phyloP scores from a whole-genome alignment of 805 yeast species.

The Helenozyma baotianmanensis region DNA sequence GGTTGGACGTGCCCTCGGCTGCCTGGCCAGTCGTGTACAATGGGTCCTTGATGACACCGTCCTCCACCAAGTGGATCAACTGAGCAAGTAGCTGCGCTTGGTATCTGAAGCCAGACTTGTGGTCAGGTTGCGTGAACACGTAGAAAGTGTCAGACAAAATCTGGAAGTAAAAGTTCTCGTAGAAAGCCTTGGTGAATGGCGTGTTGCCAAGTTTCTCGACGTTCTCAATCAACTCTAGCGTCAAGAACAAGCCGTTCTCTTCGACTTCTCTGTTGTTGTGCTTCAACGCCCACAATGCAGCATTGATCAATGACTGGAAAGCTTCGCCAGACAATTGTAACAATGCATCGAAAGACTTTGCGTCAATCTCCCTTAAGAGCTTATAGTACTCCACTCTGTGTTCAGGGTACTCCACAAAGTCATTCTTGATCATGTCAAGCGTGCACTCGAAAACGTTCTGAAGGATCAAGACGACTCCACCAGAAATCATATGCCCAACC shows the following conservation, averaged over 20 bases:
- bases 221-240: conserved; percentile 77
- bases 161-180: conserved; percentile 81
- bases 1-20: conserved; percentile 79
- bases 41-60: conserved; percentile 68
- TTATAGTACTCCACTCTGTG: conserved; percentile 95
- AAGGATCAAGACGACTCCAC: conserved; percentile 79
- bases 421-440: conserved; percentile 90
- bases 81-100: conserved; percentile 83
- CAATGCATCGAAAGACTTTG: conserved; percentile 80
- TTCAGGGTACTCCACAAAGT: conserved; percentile 95
- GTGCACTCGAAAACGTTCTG: conserved; percentile 94
- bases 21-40: conserved; percentile 77
- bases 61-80: conserved; percentile 78
- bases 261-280: conserved; percentile 97
- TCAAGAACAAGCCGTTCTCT: conserved; percentile 80
- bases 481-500: conserved; percentile 84
- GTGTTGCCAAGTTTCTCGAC: conserved; percentile 71
- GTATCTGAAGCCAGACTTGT: conserved; percentile 88
- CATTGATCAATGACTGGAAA: conserved; percentile 85
- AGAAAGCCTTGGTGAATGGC: conserved; percentile 79
- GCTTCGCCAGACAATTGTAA: conserved; percentile 87
- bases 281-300: conserved; percentile 97
- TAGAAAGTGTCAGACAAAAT: conserved; percentile 88
- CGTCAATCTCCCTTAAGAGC: conserved; percentile 79
- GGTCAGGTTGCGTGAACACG: conserved; percentile 95